Conservation (phyloP, 768 basidiomycete species). For the Naganishia randhawae region DNA sequence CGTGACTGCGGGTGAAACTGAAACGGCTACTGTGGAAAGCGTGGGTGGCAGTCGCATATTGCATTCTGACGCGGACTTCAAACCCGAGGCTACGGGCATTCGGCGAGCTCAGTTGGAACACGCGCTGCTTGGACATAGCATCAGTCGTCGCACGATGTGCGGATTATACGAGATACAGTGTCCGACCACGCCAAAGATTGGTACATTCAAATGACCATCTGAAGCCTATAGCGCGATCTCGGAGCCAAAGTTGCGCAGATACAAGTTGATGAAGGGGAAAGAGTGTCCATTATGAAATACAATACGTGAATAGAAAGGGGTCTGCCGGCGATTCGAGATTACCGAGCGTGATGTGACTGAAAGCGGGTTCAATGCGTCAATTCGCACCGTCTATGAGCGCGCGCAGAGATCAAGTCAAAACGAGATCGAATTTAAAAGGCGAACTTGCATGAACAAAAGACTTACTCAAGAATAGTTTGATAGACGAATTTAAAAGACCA, state of each 20-base stretch:
- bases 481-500: conserved; percentile 63
- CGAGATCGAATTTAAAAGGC: background rate
- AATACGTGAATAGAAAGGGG: background rate
- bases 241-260: background rate
- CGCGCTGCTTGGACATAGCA: background rate
- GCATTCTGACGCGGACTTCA: no score
- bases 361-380: conserved; percentile 2
- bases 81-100: no score
- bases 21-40: no score
- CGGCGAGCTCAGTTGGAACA: no score
- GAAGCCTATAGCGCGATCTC: background rate
- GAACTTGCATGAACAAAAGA: conserved; percentile 14
- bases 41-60: no score
- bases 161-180: background rate
- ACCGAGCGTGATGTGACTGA: background rate
- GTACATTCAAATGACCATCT: background rate
- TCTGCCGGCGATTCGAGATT: background rate
- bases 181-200: no score
- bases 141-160: background rate
- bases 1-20: no score
- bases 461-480: conserved; percentile 49
- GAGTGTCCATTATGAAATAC: background rate
- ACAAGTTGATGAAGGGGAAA: background rate
- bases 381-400: conserved; percentile 3
- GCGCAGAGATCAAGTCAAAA: background rate